phyloP scores from a whole-genome alignment of 352 stramenopile genomes.

The Globisporangium parvum region DNA sequence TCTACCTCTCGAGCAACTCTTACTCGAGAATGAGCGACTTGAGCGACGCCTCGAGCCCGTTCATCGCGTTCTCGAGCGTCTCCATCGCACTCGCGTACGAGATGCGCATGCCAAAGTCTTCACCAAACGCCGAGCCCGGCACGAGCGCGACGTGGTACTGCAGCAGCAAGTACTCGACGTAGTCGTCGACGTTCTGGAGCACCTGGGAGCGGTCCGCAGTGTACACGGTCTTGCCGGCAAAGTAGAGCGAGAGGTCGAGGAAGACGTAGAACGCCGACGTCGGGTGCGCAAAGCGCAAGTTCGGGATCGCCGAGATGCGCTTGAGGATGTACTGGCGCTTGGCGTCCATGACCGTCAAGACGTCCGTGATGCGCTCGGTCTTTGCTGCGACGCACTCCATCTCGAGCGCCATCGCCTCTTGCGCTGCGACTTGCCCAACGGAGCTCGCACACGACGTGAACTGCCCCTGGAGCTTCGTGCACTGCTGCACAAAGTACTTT shows the following conservation, averaged over 20 bases:
- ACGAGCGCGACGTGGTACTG: constrained; percentile 89
- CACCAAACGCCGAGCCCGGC: constrained; percentile 94
- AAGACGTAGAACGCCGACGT: constrained; percentile 96
- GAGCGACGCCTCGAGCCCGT: constrained; percentile 49
- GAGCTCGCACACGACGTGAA: constrained; percentile 93
- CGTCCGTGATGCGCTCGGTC: constrained; percentile 46
- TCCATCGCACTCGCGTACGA: constrained; percentile 95
- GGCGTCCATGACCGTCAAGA: constrained; percentile 47
- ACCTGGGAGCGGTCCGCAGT: constrained; percentile 16
- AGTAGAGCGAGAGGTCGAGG: constrained; percentile 84
- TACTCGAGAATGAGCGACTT: constrained; percentile 46
- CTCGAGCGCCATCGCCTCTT: constrained; percentile 86
- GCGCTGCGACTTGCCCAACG: constrained; percentile 88
- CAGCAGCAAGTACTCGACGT: constrained; percentile 91
- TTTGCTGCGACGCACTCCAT: constrained; percentile 51
- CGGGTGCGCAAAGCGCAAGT: constrained; percentile 81
- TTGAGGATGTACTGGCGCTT: constrained; percentile 91
- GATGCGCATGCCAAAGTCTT: constrained; percentile 88
- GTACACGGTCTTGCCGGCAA: constrained; percentile 49
- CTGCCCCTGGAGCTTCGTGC: constrained; percentile 93
- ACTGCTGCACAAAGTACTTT: constrained; percentile 79
- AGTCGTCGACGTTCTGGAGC: constrained; percentile 47
- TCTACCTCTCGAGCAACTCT: no score
- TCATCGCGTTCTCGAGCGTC: constrained; percentile 54
- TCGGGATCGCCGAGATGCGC: constrained; percentile 77